These are phyloP conservation scores for Blastocystis sp. DNA, from an alignment of 352 stramenopile genomes.

Conservation along the genomic window DNA sequence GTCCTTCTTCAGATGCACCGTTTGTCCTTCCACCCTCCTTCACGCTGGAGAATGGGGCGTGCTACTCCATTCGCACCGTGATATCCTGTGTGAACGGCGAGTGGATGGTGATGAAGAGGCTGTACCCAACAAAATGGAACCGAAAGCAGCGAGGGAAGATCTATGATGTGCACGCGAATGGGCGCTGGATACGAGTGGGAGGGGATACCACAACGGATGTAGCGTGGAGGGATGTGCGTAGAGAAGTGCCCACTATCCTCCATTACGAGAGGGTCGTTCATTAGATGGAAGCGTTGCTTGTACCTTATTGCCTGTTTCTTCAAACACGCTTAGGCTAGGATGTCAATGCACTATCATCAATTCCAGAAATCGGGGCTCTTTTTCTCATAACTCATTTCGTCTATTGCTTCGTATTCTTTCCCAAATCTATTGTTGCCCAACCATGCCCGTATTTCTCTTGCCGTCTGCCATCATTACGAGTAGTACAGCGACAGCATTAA, in stretches of 20 bases:
- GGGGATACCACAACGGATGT: neutral
- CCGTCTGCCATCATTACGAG: neutral
- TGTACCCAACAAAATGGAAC: neutral
- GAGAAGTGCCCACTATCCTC: neutral
- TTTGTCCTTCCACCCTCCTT: constrained; percentile 27
- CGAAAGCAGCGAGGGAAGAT: neutral
- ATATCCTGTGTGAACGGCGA: neutral
- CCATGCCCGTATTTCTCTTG: neutral
- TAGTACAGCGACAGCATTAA: constrained; percentile 64
- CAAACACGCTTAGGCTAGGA: too few relatives aligned
- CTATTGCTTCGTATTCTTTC: neutral
- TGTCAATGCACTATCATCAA: too few relatives aligned
- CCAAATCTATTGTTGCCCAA: neutral
- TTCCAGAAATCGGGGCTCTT: neutral
- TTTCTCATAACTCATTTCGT: neutral
- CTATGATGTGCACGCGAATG: constrained; percentile 19
- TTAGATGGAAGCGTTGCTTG: too few relatives aligned
- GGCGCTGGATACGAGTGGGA: constrained; percentile 11
- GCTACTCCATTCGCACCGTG: constrained; percentile 16
- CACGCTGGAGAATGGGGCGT: neutral
- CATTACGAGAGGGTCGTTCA: constrained; percentile 49
- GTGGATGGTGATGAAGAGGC: constrained; percentile 1
- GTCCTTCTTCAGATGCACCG: too few relatives aligned
- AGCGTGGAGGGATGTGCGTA: neutral
- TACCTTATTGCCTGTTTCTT: constrained; percentile 19